phyloP scores from a whole-genome alignment of 495 filamentous ascomycete species.

The Massariosphaeria phaeospora region DNA sequence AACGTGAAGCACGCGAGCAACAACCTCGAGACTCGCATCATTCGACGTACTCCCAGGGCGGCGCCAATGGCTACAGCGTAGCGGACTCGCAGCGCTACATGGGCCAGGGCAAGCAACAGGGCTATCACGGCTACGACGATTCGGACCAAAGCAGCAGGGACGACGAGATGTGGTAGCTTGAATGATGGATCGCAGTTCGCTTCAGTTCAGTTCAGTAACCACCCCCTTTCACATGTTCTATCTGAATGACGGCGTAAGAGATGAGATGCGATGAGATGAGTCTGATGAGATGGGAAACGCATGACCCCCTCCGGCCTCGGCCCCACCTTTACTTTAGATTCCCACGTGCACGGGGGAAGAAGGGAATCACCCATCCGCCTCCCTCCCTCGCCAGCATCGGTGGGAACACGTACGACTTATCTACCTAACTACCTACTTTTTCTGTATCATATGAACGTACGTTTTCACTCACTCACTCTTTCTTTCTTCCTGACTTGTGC shows the following conservation, averaged over 20 bases:
- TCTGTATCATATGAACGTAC: neutral
- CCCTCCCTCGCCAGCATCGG: too few relatives aligned
- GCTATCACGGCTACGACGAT: conserved; percentile 24
- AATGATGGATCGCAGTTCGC: too few relatives aligned
- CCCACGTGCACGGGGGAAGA: neutral
- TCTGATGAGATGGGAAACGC: too few relatives aligned
- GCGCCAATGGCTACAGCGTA: conserved; percentile 36
- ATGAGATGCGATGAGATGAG: too few relatives aligned
- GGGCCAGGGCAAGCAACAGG: conserved; percentile 24
- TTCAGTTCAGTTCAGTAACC: too few relatives aligned
- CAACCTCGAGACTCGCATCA: conserved; percentile 25
- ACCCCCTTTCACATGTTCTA: too few relatives aligned
- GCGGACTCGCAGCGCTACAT: conserved; percentile 38
- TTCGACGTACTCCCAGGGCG: conserved; percentile 19
- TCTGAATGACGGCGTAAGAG: too few relatives aligned
- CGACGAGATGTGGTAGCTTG: conserved; percentile 31
- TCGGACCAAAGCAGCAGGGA: conserved; percentile 28
- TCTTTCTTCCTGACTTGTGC: too few relatives aligned
- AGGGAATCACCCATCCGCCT: neutral
- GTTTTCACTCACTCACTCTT: neutral
- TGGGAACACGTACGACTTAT: too few relatives aligned
- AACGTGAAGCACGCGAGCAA: neutral
- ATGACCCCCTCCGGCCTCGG: neutral
- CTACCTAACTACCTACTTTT: neutral
- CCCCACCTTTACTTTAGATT: too few relatives aligned